Evolutionary conservation across 768 basidiomycete genomes (phyloP).

Genomic region (Crepidotus variabilis): DNA sequence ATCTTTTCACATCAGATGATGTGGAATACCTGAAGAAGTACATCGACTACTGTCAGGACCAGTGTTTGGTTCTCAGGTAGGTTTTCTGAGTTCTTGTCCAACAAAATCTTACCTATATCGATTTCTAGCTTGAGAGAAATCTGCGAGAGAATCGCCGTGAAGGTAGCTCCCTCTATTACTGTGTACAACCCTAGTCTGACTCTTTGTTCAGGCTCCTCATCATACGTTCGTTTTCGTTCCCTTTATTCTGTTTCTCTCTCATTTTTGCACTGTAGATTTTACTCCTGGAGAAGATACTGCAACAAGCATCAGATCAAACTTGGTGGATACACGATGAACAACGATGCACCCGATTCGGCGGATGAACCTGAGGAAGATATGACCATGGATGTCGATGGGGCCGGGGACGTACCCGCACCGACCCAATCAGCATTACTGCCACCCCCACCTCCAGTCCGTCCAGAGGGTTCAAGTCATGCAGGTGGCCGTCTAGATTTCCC

Average conservation of each 20-base stretch:
- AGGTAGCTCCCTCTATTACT: conserved; percentile 35
- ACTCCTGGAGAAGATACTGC: conserved; percentile 89
- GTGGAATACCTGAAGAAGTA: conserved; percentile 82
- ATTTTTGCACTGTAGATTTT: conserved; percentile 62
- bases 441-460: conserved; percentile 1
- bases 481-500: conserved; percentile 18
- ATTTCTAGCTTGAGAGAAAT: conserved; percentile 69
- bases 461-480: conserved; percentile 5
- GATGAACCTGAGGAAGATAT: conserved; percentile 40
- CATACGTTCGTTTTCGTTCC: conserved; percentile 61
- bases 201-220: conserved; percentile 66
- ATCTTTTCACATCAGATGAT: conserved; percentile 82
- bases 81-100: background rate
- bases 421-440: background rate
- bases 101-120: background rate
- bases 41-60: conserved; percentile 88
- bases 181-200: conserved; percentile 1
- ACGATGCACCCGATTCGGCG: conserved; percentile 46
- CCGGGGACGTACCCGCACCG: conserved; percentile 4
- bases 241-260: background rate
- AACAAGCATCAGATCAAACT: conserved; percentile 92
- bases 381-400: conserved; percentile 39
- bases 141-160: conserved; percentile 82
- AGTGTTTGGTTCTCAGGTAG: conserved; percentile 78
- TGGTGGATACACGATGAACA: conserved; percentile 78